Base-by-base conservation (phyloP, 2,329 filamentous ascomycete genomes). In the Venturia carpophila region DNA sequence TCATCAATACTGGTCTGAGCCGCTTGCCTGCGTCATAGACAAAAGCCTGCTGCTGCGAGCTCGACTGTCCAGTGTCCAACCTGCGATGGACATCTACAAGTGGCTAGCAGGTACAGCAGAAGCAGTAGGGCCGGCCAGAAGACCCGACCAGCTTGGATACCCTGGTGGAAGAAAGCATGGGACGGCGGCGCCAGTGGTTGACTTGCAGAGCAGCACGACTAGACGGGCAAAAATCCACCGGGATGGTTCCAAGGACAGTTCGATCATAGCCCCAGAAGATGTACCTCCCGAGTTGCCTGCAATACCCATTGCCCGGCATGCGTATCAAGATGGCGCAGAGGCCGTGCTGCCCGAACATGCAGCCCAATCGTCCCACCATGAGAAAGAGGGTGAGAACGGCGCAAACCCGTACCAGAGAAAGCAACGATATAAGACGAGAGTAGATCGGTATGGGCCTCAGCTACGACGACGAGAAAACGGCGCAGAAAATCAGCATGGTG, bases 381-480 rank as follows among this genome's bases (percentile, higher is more conserved):
- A 41, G 24, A 24, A 55, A 13, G 30, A 39, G 7, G 30, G 19
- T 24, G 27, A 37, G 37, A n/a, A 30, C 15, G 24, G 41, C 21
- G 43, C 30, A 7, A 56, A 61, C 27, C 42, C 24, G 10, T 82
- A 79, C 71, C 73, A 76, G 69, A 77, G 75, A 65, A 76, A 73
- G 66, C 72, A 77, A 68, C 76, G 80, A 64, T 75, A 75, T 71
- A 82, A 79, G 71, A 81, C 79, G 30, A 77, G 75, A 45, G 71
- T 73, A 49, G 79, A 81, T 66, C 75, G 73, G 65, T 82, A 82
- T 68, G 75, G 77, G 47, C 71, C 73, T 27, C 76, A 76, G 66
- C 62, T 66, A 42, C 71, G 70, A 66, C 71, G 74, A 69, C 69
- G 67, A 21, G 68, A 64, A 63, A 69, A 69, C 67, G 64, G 63